Conservation (phyloP, 371 early-diverging fungal genomes). For the Mucor irregularis region DNA sequence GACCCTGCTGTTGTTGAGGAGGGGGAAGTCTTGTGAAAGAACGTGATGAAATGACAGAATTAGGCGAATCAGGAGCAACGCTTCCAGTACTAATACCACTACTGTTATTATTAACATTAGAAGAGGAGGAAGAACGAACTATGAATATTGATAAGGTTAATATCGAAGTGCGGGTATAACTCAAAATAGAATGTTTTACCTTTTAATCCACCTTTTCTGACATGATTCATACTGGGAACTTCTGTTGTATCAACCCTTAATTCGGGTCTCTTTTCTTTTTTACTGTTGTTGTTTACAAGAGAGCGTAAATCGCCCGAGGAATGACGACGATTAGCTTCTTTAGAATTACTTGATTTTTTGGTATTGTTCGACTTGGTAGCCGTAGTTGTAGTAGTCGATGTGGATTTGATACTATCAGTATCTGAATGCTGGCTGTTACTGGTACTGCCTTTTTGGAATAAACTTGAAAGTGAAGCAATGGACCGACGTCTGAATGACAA, state of each 20-base stretch:
- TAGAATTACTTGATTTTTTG: too few species aligned
- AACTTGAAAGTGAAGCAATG: conserved; percentile 37
- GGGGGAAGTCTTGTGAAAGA: conserved; percentile 28
- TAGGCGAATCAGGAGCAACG: conserved; percentile 39
- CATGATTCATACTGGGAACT: neutral
- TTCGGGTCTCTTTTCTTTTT: conserved; percentile 28
- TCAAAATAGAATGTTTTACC: too few species aligned
- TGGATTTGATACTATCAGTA: neutral
- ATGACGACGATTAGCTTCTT: conserved; percentile 20
- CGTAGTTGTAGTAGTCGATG: neutral
- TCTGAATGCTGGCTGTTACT: too few species aligned
- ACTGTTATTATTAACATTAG: neutral
- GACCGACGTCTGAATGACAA: conserved; percentile 43
- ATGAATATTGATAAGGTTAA: neutral
- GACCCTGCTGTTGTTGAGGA: conserved; percentile 26
- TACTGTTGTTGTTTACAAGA: conserved; percentile 14
- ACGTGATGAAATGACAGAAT: conserved; percentile 34
- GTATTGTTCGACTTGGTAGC: neutral
- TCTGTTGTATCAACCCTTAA: conserved; percentile 33
- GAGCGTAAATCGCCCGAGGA: conserved; percentile 32
- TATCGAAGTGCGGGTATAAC: too few species aligned
- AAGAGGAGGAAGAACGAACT: conserved; percentile 9
- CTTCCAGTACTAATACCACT: conserved; percentile 1
- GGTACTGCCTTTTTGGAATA: conserved; percentile 37
- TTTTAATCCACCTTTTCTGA: conserved; percentile 31